phyloP scores from a whole-genome alignment of 768 basidiomycete species.

The Leccinum disarticulatum region DNA sequence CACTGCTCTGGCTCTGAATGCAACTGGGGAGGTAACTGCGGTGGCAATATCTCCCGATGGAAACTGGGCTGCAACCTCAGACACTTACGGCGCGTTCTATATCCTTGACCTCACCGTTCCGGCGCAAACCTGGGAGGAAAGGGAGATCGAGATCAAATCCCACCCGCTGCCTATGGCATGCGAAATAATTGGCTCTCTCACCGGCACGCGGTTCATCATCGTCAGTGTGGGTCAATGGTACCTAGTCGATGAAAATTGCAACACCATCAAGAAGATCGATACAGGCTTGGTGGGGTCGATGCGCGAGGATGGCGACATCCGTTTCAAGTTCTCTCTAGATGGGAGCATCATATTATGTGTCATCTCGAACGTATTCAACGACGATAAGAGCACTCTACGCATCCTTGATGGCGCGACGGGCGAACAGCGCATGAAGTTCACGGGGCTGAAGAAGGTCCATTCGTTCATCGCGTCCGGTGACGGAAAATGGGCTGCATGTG shows the following conservation, averaged over 20 bases:
- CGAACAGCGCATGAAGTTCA: constrained; percentile 5
- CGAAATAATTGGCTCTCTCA: not conserved
- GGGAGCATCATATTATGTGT: constrained; percentile 8
- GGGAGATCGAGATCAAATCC: not conserved
- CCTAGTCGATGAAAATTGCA: constrained; percentile 8
- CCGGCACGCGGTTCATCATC: constrained; percentile 14
- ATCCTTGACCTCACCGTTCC: constrained; percentile 7
- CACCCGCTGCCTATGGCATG: not conserved
- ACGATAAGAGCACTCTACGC: constrained; percentile 10
- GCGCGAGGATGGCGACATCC: not conserved
- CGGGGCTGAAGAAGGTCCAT: constrained; percentile 10
- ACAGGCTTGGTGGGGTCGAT: not conserved
- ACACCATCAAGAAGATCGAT: constrained; percentile 10
- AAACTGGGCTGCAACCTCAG: constrained; percentile 13
- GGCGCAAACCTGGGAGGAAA: constrained; percentile 5
- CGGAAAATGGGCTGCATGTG: constrained; percentile 11
- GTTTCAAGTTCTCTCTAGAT: no score
- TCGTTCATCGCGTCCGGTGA: constrained; percentile 3
- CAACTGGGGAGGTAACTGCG: not conserved
- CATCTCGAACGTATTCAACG: not conserved
- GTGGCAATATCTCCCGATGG: constrained; percentile 24
- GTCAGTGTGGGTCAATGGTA: not conserved
- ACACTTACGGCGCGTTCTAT: constrained; percentile 5
- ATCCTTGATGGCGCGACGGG: constrained; percentile 14
- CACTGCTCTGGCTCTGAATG: not conserved